Evolutionary conservation across 495 filamentous ascomycete species (phyloP), one percentile per base, ranked within the genome.

Genomic region (Daldinia loculata): DNA sequence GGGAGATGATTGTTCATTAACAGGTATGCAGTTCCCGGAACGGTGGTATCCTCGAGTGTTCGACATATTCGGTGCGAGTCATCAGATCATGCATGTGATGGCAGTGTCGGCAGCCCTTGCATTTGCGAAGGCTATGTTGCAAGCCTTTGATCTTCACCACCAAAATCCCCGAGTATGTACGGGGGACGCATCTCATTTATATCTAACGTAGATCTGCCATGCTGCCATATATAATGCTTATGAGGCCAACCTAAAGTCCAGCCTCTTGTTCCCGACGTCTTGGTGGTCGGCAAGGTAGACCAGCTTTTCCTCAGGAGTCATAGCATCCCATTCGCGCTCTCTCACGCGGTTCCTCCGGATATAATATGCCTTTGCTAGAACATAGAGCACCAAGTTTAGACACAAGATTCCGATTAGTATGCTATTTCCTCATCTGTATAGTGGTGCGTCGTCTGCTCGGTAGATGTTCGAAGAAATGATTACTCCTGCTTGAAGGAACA

Each of bases 191-290:
- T 48, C 43, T 48, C 11, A 24, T 48, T 22, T 48, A 48, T 17
- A 48, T 11, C 19, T 24, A 1, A 22, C 8, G 22, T 48, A 48
- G 17, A n/a, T 6, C 9, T 4, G 1, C 34, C 6, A 22, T 48
- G 43, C 36, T 57, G 3, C 17, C n/a, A 34, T 17, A n/a, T 14
- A n/a, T 45, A 1, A 4, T 4, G 7, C 9, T 56, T 73, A 84
- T 38, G 82, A 82, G 4, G 80, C 81, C 61, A 88, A 82, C 43
- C 83, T 69, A 27, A 88, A 88, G 72, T 88, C 84, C 56, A 86
- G 84, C 82, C 92, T 83, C 79, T 93, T 93, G 70, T 90, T 93
- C 27, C 92, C 91, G 65, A 84, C 82, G 70, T 92, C 87, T 9
- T 75, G 85, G 26, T 90, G 92, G 3, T 88, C 88, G 4, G 78